Conservation (phyloP, 192 early-diverging fungal genomes). For the Rhizophagus sp. region DNA sequence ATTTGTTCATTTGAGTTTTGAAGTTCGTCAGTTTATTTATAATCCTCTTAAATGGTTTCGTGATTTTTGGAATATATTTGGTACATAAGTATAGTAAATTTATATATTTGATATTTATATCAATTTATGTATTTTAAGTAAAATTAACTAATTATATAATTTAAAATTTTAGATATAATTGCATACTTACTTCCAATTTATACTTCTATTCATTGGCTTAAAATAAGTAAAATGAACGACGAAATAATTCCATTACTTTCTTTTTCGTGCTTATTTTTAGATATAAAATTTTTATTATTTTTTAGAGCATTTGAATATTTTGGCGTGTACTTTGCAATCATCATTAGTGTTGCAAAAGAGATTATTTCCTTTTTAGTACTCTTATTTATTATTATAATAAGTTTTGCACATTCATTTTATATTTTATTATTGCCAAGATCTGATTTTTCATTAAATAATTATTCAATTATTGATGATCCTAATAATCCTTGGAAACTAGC, state of each 20-base stretch:
- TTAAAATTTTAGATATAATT: background rate
- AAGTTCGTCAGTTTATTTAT: background rate
- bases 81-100: background rate
- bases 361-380: constrained; percentile 2
- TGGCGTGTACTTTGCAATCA: constrained; percentile 6
- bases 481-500: too few relatives aligned
- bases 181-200: background rate
- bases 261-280: constrained; percentile 5
- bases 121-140: background rate
- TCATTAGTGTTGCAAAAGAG: background rate
- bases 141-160: background rate
- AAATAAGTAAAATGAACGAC: too few relatives aligned
- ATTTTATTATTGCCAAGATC: background rate
- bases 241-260: background rate
- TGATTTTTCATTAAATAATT: too few relatives aligned
- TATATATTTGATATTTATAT: too few relatives aligned
- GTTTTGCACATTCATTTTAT: constrained; percentile 6
- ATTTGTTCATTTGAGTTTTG: too few relatives aligned
- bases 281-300: constrained; percentile 4
- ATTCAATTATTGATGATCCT: too few relatives aligned
- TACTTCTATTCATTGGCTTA: background rate
- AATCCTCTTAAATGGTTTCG: background rate
- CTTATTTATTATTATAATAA: background rate
- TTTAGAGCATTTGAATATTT: background rate
- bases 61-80: background rate